phyloP scores from a whole-genome alignment of 805 yeast genomes.

The Phaffomyces thermotolerans region DNA sequence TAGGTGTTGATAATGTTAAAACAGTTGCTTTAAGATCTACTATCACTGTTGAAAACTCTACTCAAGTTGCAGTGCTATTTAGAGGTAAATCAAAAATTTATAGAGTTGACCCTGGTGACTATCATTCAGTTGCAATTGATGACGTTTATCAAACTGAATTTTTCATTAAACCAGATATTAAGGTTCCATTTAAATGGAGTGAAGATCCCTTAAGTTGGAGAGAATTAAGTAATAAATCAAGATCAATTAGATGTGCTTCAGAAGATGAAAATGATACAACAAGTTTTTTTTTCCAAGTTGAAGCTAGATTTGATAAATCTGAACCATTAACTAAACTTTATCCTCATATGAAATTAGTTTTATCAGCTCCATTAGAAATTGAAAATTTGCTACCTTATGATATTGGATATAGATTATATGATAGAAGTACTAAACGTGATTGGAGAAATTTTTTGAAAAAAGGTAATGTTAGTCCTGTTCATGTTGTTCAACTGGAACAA shows the following conservation, averaged over 20 bases:
- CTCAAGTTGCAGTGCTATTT: conserved; percentile 40
- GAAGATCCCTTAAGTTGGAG: conserved; percentile 58
- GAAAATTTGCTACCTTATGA: conserved; percentile 84
- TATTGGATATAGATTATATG: conserved; percentile 65
- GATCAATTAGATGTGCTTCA: conserved; percentile 55
- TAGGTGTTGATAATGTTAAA: conserved; percentile 75
- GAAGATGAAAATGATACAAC: conserved; percentile 31
- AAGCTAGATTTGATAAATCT: conserved; percentile 52
- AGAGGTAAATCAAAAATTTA: conserved; percentile 27
- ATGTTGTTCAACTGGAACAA: conserved; percentile 69
- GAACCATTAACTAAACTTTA: conserved; percentile 70
- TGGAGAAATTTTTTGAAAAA: conserved; percentile 55
- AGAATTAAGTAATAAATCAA: conserved; percentile 39
- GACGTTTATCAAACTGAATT: conserved; percentile 52
- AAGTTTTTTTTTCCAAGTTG: conserved; percentile 63
- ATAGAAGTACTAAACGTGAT: conserved; percentile 60
- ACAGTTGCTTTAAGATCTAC: conserved; percentile 74
- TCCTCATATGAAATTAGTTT: conserved; percentile 72
- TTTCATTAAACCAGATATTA: conserved; percentile 53
- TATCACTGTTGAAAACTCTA: conserved; percentile 56
- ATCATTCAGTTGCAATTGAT: conserved; percentile 68
- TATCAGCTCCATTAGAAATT: conserved; percentile 81
- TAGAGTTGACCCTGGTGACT: conserved; percentile 45
- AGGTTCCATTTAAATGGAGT: conserved; percentile 63
- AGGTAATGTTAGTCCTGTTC: conserved; percentile 68